These are phyloP conservation scores for Daldinia bambusicola DNA, from an alignment of 495 filamentous ascomycete species.

Conservation along the genomic window DNA sequence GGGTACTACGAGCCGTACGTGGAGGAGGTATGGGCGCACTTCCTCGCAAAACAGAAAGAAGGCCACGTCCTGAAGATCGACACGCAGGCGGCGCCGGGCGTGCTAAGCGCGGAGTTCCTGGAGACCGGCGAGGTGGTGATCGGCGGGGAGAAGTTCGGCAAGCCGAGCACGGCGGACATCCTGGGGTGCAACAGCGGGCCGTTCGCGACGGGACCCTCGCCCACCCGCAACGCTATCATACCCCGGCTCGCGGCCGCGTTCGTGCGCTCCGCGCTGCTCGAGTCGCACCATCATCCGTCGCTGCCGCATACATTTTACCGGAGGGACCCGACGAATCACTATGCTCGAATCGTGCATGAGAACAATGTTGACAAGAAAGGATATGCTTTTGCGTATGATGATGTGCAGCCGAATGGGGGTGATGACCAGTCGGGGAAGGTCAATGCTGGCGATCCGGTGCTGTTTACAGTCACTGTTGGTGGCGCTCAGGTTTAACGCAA, in stretches of 20 bases:
- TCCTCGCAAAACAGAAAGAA: constrained; percentile 43
- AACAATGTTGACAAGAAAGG: constrained; percentile 72
- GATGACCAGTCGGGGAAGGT: constrained; percentile 75
- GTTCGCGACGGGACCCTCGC: constrained; percentile 66
- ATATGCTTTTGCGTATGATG: constrained; percentile 85
- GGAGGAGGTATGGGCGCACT: constrained; percentile 69
- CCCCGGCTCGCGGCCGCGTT: constrained; percentile 75
- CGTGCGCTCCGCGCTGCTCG: constrained; percentile 69
- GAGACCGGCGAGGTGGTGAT: constrained; percentile 44
- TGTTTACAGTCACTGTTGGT: constrained; percentile 75
- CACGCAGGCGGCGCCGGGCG: constrained; percentile 54
- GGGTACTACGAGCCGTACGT: constrained; percentile 75
- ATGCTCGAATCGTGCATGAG: constrained; percentile 73
- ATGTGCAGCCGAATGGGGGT: constrained; percentile 71
- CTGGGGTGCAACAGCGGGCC: constrained; percentile 77
- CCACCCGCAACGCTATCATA: constrained; percentile 68
- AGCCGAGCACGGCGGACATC: constrained; percentile 73
- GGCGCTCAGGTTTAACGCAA: constrained; percentile 50
- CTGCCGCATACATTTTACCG: constrained; percentile 64
- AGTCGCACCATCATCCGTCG: constrained; percentile 62
- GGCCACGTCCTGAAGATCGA: constrained; percentile 47
- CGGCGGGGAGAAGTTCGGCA: constrained; percentile 62
- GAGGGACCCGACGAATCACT: constrained; percentile 73
- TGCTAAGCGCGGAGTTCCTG: constrained; percentile 41
- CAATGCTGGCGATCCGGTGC: constrained; percentile 65